Evolutionary conservation across 2,329 filamentous ascomycete species (phyloP), one percentile per base, ranked within the genome.

Genomic region (Cytospora piceicola): DNA sequence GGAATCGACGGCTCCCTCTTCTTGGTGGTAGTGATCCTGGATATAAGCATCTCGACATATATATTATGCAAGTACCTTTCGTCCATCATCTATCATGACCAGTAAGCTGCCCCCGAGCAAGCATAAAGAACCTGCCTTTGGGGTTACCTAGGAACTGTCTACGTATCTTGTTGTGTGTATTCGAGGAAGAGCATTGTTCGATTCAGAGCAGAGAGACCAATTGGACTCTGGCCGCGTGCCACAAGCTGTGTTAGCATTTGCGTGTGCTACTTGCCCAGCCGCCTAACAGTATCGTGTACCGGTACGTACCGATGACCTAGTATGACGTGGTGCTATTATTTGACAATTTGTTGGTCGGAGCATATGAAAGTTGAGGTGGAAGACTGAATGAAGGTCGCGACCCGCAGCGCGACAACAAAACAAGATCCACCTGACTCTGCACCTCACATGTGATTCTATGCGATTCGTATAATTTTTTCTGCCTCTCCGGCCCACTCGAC

Each of bases 401-500:
- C 46, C 46, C 46, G 46, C 46, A 49, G 17, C 22, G 46, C 46
- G 46, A 49, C 46, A 49, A 49, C 46, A 49, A 49, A 49, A 49
- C 46, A 49, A 49, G 46, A 22, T 49, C 46, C 46, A 49, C 46
- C 46, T 49, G 46, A 49, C 46, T 24, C 46, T 49, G 46, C 46
- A 49, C 6, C 9, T 49, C 4, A 20, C 15, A 22, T 49, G 46
- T n/a, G n/a, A 49, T 49, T 49, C 46, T 24, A 49, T 49, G 46
- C 15, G 22, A 22, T 49, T 49, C 46, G 39, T 5, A 7, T 42
- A 6, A 11, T 49, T 46, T 49, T 49, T 49, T 24, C 46, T 49
- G 46, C 46, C n/a, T 24, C 46, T 49, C 46, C 46, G 46, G 22
- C 46, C 46, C 46, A n/a, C 46, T 49, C 46, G 46, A 49, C 9